phyloP scores from a whole-genome alignment of 441 rosid species.

The Croton laevigatus region DNA sequence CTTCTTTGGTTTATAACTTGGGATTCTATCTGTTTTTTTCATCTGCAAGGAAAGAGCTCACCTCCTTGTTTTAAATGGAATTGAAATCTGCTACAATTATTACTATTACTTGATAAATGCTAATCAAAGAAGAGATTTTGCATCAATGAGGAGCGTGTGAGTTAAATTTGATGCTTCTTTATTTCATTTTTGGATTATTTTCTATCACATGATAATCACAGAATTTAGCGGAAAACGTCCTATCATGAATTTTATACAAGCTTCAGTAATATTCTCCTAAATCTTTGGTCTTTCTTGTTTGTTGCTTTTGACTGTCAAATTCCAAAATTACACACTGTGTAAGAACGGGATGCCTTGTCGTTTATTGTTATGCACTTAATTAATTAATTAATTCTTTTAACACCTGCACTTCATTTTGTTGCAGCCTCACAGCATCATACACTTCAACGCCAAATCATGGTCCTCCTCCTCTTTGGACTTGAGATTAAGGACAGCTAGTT shows the following conservation, averaged over 20 bases:
- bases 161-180: neutral
- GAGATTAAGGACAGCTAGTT: constrained; percentile 38
- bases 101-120: neutral
- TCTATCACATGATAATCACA: neutral
- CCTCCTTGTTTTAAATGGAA: neutral
- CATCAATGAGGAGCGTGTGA: neutral
- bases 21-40: neutral
- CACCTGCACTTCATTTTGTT: constrained; percentile 25
- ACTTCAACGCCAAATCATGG: constrained; percentile 61
- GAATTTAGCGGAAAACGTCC: neutral
- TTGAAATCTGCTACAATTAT: neutral
- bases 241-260: too few relatives aligned
- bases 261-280: neutral
- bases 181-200: neutral
- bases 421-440: constrained; percentile 53
- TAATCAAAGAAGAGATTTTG: neutral
- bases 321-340: neutral
- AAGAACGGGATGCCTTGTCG: too few relatives aligned
- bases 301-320: neutral
- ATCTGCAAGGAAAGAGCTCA: neutral
- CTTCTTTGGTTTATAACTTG: too few relatives aligned
- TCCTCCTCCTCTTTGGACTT: constrained; percentile 43
- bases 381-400: constrained; percentile 23
- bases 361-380: neutral
- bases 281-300: constrained; percentile 6